Evolutionary conservation across 2,329 filamentous ascomycete genomes (phyloP).

Genomic region (Colletotrichum endophyticum): DNA sequence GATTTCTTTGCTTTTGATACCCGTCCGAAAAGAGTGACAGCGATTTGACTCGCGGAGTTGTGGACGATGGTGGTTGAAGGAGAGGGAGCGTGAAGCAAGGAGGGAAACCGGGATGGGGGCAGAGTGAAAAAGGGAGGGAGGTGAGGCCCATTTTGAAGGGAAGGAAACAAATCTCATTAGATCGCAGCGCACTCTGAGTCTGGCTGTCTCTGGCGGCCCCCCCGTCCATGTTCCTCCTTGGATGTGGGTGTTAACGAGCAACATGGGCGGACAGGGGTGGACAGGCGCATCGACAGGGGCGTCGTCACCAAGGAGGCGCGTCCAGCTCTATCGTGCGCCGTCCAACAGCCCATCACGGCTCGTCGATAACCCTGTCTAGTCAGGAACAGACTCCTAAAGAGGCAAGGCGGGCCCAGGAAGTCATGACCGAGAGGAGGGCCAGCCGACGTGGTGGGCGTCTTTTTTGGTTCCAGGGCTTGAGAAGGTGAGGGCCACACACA

Average conservation of each 20-base stretch:
- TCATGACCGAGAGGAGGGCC: slow-evolving; percentile 12
- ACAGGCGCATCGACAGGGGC: neutral
- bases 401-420: neutral
- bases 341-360: neutral
- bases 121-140: slow-evolving; percentile 6
- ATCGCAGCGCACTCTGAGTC: neutral
- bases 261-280: neutral
- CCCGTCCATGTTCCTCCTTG: neutral
- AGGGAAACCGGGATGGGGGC: neutral
- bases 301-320: neutral
- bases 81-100: neutral
- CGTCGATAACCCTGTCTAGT: slow-evolving; percentile 2
- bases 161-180: slow-evolving; percentile 10
- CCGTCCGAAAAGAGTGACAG: slow-evolving; percentile 24
- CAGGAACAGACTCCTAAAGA: slow-evolving; percentile 13
- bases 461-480: neutral
- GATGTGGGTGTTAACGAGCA: slow-evolving; percentile 6
- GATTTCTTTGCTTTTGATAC: neutral
- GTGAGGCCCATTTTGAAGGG: slow-evolving; percentile 18
- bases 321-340: slow-evolving; percentile 1
- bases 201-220: neutral
- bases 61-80: slow-evolving; percentile 14
- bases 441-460: neutral
- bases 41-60: slow-evolving; percentile 18
- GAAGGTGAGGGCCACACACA: neutral